phyloP scores from a whole-genome alignment of 805 yeast species.

The Metschnikowia santaceciliae region DNA sequence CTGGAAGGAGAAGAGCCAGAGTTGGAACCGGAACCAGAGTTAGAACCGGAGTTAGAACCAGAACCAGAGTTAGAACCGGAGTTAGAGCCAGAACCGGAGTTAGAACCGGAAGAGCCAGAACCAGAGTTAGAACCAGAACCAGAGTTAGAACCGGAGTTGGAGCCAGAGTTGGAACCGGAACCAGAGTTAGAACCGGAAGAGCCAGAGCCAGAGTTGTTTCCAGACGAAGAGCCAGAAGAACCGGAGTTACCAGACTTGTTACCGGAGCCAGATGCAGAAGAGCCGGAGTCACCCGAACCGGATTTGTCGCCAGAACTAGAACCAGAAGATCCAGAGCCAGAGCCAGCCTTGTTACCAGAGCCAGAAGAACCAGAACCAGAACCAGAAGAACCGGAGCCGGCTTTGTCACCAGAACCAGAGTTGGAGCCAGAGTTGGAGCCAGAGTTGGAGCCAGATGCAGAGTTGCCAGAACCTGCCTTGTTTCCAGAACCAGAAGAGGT shows the following conservation, averaged over 20 bases:
- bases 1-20: too few species aligned
- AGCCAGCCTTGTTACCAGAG: too few species aligned
- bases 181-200: constrained; percentile 4
- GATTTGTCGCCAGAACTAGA: constrained; percentile 12
- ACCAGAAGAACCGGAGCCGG: constrained; percentile 12
- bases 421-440: constrained; percentile 13
- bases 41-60: too few species aligned
- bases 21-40: background rate
- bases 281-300: constrained; percentile 26
- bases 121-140: background rate
- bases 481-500: constrained; percentile 3
- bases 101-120: background rate
- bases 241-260: background rate
- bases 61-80: too few species aligned
- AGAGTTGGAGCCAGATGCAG: background rate
- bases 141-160: background rate
- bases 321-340: background rate
- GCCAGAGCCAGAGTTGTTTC: constrained; percentile 2
- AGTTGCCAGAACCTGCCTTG: background rate
- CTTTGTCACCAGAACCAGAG: too few species aligned
- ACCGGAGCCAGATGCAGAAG: background rate
- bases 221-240: background rate
- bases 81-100: too few species aligned
- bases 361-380: constrained; percentile 11
- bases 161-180: background rate